Conservation (phyloP, 495 filamentous ascomycete species). For the Podospora anserina region DNA sequence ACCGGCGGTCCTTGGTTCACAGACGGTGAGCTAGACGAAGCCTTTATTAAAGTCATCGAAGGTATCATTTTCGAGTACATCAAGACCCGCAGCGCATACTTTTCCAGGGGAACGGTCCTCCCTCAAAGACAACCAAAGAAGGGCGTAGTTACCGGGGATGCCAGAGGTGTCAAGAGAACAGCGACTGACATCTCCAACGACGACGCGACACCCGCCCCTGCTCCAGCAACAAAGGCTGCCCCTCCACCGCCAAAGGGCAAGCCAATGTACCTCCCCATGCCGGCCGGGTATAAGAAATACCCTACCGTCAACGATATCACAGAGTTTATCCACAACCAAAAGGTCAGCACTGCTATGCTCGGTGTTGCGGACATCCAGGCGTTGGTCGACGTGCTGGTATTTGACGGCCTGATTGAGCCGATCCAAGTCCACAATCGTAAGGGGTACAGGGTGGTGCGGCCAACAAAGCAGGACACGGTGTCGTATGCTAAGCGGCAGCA, state of each 20-base stretch:
- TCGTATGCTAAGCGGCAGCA: constrained; percentile 34
- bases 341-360: constrained; percentile 62
- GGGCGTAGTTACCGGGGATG: constrained; percentile 38
- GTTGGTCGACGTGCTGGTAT: constrained; percentile 79
- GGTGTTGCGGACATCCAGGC: constrained; percentile 70
- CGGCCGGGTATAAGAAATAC: constrained; percentile 67
- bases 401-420: constrained; percentile 72
- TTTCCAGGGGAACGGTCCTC: constrained; percentile 24
- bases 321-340: constrained; percentile 60
- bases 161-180: constrained; percentile 31
- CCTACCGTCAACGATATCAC: constrained; percentile 73
- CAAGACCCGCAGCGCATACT: constrained; percentile 64
- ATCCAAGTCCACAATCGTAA: constrained; percentile 42
- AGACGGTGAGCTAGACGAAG: constrained; percentile 71
- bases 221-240: constrained; percentile 3
- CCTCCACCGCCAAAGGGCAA: constrained; percentile 27
- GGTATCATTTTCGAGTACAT: constrained; percentile 68
- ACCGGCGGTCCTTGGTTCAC: constrained; percentile 94
- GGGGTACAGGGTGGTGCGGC: constrained; percentile 50
- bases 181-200: constrained; percentile 47
- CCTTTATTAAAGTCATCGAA: constrained; percentile 72
- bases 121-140: constrained; percentile 39
- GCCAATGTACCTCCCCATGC: constrained; percentile 55
- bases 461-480: constrained; percentile 40
- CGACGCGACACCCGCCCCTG: constrained; percentile 20